A percentile compares a stretch with the other conserved stretches of the same genome.
phyloP scores from a whole-genome alignment of 176 grass and related monocot genomes.

The Zizania latifolia region DNA sequence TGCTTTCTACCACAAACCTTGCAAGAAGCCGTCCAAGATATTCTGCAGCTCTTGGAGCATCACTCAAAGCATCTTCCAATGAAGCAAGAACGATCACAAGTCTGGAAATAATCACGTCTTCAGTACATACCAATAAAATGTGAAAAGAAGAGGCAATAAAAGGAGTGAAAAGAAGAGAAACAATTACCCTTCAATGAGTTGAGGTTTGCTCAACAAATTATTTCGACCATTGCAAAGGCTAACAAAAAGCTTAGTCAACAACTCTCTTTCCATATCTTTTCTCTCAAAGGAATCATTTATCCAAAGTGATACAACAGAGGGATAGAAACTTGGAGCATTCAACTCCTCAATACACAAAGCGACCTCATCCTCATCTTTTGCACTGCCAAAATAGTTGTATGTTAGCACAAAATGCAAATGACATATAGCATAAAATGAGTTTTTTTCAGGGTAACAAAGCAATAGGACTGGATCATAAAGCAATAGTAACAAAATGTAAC shows the following conservation, averaged over 20 bases:
- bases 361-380: conserved; percentile 83
- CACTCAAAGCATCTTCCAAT: conserved; percentile 86
- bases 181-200: conserved; percentile 71
- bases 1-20: conserved; percentile 57
- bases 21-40: conserved; percentile 78
- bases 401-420: conserved; percentile 19
- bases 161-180: neutral
- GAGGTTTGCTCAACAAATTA: conserved; percentile 55
- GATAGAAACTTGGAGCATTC: conserved; percentile 82
- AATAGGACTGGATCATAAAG: neutral
- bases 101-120: conserved; percentile 36
- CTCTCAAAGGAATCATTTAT: conserved; percentile 92
- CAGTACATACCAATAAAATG: neutral
- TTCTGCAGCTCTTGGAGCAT: conserved; percentile 77
- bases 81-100: conserved; percentile 52
- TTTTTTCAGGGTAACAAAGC: neutral
- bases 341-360: conserved; percentile 85
- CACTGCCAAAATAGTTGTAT: conserved; percentile 48
- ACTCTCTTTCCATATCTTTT: conserved; percentile 79
- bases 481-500: neutral
- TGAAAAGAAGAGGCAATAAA: neutral
- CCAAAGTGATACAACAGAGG: conserved; percentile 75
- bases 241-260: conserved; percentile 72
- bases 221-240: conserved; percentile 58
- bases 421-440: neutral